Percentiles rank a stretch among this genome's conserved stretches.
phyloP scores from a whole-genome alignment of 2,329 filamentous ascomycete genomes.

The Meredithiella fracta region DNA sequence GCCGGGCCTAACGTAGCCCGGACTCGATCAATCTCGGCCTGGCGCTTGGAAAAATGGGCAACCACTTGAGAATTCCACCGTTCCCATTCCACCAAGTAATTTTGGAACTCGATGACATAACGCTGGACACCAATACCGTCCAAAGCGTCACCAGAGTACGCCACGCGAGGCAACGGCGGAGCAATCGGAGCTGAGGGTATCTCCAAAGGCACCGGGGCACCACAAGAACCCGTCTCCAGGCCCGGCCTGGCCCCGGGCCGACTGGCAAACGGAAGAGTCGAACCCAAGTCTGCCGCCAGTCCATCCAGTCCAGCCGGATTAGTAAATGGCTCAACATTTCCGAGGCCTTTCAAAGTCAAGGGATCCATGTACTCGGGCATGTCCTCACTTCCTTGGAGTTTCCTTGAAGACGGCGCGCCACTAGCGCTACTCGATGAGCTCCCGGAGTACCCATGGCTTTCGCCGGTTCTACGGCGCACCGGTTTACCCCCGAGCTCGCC shows the following conservation, averaged over 20 bases:
- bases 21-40: constrained; percentile 29
- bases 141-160: background rate
- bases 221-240: constrained; percentile 15
- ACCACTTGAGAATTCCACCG: constrained; percentile 32
- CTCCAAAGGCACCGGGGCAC: constrained; percentile 22
- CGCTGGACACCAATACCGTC: background rate
- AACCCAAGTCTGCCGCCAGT: constrained; percentile 30
- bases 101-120: constrained; percentile 9
- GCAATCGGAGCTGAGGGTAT: constrained; percentile 37
- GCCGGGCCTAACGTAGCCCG: constrained; percentile 26
- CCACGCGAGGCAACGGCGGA: constrained; percentile 23
- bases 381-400: constrained; percentile 34
- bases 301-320: constrained; percentile 36
- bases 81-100: constrained; percentile 21
- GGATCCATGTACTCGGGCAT: constrained; percentile 37
- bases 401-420: background rate
- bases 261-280: constrained; percentile 41
- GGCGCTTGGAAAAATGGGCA: constrained; percentile 38
- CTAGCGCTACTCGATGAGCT: background rate
- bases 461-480: background rate
- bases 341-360: constrained; percentile 36
- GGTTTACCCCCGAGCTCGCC: constrained; percentile 24
- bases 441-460: constrained; percentile 1
- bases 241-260: constrained; percentile 29
- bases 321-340: constrained; percentile 38